phyloP scores from a whole-genome alignment of 176 grass and related monocot genomes.

The Saccharum officinarum region DNA sequence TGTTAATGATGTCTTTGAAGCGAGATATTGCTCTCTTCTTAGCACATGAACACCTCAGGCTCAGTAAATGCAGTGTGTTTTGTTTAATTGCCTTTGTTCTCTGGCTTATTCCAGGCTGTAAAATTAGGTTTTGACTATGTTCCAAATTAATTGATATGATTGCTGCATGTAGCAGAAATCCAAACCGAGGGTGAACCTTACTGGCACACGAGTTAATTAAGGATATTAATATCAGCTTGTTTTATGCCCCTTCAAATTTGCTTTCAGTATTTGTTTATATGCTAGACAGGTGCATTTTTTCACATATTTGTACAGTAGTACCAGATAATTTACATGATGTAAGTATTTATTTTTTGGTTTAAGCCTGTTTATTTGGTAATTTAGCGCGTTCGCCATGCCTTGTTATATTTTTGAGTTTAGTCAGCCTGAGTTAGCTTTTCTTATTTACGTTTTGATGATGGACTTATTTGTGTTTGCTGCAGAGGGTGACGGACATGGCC shows the following conservation, averaged over 20 bases:
- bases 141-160: conserved; percentile 10
- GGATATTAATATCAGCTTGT: conserved; percentile 8
- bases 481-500: conserved; percentile 98
- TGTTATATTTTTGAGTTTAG: neutral
- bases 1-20: neutral
- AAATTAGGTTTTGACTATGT: neutral
- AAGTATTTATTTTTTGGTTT: neutral
- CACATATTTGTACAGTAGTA: neutral
- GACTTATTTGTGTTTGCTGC: conserved; percentile 46
- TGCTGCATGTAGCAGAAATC: neutral
- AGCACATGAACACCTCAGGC: neutral
- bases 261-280: too few species aligned
- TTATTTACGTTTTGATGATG: conserved; percentile 25
- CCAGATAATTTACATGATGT: neutral
- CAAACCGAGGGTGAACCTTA: conserved; percentile 2
- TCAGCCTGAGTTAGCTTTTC: conserved; percentile 14
- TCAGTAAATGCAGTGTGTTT: neutral
- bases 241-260: neutral
- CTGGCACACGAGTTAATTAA: neutral
- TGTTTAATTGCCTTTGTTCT: neutral
- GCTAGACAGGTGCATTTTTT: neutral
- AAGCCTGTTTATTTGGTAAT: neutral
- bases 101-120: neutral
- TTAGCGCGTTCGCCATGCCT: neutral
- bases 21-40: neutral